Evolutionary conservation across 768 basidiomycete species (phyloP), one percentile per base, ranked within the genome.

Genomic region (Pulveroboletus sp.): DNA sequence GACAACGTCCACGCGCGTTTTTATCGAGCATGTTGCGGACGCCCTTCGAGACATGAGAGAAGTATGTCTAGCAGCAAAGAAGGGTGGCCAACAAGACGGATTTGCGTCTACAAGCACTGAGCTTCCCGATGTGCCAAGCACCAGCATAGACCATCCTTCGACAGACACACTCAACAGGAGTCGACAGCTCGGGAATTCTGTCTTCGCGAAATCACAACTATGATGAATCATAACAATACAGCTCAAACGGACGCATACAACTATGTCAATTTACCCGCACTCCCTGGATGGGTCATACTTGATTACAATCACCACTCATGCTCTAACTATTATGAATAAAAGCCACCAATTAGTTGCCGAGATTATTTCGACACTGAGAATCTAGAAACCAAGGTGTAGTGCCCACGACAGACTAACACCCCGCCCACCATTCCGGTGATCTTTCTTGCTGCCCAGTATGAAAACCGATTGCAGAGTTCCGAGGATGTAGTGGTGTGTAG

Each of bases 41-140:
- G 82, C 86, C 14, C 63, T 97, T 56, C 62, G 73, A 47, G 84
- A 91, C 55, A 89, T 95, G 84, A 73, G 77, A 56, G 54, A 61
- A 6, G 66, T 86, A 18, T 87, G 82, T 49, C 51, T 62, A 6
- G 47, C 48, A 6, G 52, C 42, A 0, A 35, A 43, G 21, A 51
- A 50, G 36, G 15, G 36, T 11, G 52, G 18, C 14, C 36, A 63
- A 18, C 42, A 56, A 15, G 48, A 39, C 33, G 51, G 46, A 9
- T 33, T 15, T 15, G 39, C 31, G 24, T 35, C 51, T 10, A 15
- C 48, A 17, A 26, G 14, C 6, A 12, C 32, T 33, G 12, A 14
- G 14, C 32, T 6, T 33, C 14, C 32, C 14, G 32, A 33, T 6
- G 14, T 33, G 32, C 32, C 32, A 33, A 12, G 15, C 8, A 21